These are phyloP conservation scores for Fagopyrum tataricum DNA, from an alignment of 148 eudicot species.

Conservation along the genomic window DNA sequence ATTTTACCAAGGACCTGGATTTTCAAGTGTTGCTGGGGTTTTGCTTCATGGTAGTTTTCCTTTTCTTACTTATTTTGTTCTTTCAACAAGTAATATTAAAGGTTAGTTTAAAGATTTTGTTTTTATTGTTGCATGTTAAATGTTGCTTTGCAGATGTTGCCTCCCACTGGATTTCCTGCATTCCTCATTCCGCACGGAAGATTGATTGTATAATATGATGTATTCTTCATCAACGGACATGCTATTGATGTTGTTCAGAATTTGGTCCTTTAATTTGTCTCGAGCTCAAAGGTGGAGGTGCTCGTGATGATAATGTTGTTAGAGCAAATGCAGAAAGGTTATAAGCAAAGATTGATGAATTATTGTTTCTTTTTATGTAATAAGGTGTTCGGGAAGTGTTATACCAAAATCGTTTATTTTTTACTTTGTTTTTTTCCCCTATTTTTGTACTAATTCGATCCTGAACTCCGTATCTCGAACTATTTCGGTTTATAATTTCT, in stretches of 20 bases:
- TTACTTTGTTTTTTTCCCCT: too few relatives aligned
- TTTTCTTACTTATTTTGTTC: not conserved
- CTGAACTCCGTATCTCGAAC: too few relatives aligned
- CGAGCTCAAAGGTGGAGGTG: slow-evolving; percentile 29
- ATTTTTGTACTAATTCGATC: too few relatives aligned
- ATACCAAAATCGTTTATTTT: too few relatives aligned
- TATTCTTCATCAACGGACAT: slow-evolving; percentile 57
- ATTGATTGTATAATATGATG: slow-evolving; percentile 81
- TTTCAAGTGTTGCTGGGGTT: slow-evolving; percentile 62
- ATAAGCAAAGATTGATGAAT: not conserved
- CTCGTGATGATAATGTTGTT: slow-evolving; percentile 33
- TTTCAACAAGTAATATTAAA: not conserved
- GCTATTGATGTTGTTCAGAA: slow-evolving; percentile 59
- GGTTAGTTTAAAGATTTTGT: not conserved
- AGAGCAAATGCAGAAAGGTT: slow-evolving; percentile 87
- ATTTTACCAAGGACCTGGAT: slow-evolving; percentile 68
- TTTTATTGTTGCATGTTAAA: not conserved
- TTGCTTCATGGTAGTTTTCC: slow-evolving; percentile 50
- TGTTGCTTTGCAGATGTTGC: slow-evolving; percentile 66
- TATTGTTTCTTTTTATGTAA: not conserved
- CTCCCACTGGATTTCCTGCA: slow-evolving; percentile 70
- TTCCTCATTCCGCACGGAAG: slow-evolving; percentile 69
- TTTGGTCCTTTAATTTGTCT: slow-evolving; percentile 72
- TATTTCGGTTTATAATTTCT: too few relatives aligned
- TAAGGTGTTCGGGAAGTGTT: not conserved